phyloP scores from a whole-genome alignment of 2,329 filamentous ascomycete species.

The Verticillium zaregamsianum region DNA sequence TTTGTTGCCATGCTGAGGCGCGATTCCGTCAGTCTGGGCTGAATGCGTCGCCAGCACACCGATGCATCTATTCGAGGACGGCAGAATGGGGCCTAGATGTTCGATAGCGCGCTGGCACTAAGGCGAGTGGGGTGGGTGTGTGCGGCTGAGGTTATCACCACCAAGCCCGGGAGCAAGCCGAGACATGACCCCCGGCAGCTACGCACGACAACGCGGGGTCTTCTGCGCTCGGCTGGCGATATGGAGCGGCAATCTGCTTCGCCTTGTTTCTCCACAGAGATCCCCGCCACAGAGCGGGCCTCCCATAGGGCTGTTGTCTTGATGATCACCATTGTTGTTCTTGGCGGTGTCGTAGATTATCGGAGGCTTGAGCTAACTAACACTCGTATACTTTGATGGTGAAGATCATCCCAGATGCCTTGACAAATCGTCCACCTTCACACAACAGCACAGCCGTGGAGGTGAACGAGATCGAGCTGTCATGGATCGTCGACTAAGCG shows the following conservation, averaged over 20 bases:
- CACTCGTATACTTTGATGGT: neutral
- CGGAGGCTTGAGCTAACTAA: neutral
- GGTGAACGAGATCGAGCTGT: neutral
- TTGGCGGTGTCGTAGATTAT: neutral
- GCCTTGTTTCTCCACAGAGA: neutral
- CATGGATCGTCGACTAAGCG: neutral
- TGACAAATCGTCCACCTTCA: neutral
- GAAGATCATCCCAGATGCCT: neutral
- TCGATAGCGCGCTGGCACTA: constrained; percentile 1
- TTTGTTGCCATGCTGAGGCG: neutral
- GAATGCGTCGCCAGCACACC: neutral
- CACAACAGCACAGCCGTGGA: neutral
- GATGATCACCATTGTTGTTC: neutral
- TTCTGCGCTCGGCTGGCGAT: neutral
- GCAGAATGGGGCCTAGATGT: neutral
- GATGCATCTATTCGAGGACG: neutral
- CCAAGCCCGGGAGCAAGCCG: neutral
- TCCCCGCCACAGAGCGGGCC: neutral
- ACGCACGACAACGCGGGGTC: neutral
- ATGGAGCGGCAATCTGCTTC: neutral
- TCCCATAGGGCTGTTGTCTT: neutral
- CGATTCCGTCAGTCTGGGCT: neutral
- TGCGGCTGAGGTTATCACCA: constrained; percentile 1
- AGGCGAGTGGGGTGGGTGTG: neutral
- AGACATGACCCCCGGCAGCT: neutral